Evolutionary conservation across 2,329 filamentous ascomycete genomes (phyloP), one percentile per base, ranked within the genome.

Genomic region (Talaromyces sp.): DNA sequence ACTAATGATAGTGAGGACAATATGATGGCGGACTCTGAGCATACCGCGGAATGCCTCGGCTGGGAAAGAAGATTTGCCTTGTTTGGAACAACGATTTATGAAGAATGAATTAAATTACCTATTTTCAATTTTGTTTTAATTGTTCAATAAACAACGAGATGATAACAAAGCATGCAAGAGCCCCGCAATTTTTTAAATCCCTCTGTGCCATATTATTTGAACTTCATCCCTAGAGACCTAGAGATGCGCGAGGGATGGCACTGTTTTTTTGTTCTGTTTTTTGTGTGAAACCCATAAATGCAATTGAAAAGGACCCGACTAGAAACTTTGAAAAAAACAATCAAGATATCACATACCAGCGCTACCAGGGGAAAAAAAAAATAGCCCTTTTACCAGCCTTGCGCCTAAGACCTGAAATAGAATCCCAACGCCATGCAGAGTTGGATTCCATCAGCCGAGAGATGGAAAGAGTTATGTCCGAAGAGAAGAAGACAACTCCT

Each of bases 61-160:
- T 91, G 88, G 86, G 77, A 87, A 69, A 82, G 85, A 60, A 75
- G 84, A 65, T 91, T 87, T 74, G 80, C 81, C 6, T 70, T 92
- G 58, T 89, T 88, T 70, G 85, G 84, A 17, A 89, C 88, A 5
- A 84, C 78, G 55, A 88, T 91, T 51, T 64, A 71, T 53, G 53
- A 39, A 42, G 64, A 58, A 56, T 69, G 42, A 66, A 39, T 52
- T 13, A 28, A 49, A 52, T 27, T 27, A 13, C 22, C 5, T 51
- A 51, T 22, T 51, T 22, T 51, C 22, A 51, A 51, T 27, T 27
- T 51, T 22, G 25, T 30, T 53, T 53, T 30, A 53, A 25, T 19
- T 25, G 8, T 11, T 53, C 11, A 30, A 53, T 53, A 22, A n/a
- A 53, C 49, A 28, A 27, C 49, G 17, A 28, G 27, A 53, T 28